phyloP scores from a whole-genome alignment of 1,139 yeast species.

The Saccharomycopsis hybrid region DNA sequence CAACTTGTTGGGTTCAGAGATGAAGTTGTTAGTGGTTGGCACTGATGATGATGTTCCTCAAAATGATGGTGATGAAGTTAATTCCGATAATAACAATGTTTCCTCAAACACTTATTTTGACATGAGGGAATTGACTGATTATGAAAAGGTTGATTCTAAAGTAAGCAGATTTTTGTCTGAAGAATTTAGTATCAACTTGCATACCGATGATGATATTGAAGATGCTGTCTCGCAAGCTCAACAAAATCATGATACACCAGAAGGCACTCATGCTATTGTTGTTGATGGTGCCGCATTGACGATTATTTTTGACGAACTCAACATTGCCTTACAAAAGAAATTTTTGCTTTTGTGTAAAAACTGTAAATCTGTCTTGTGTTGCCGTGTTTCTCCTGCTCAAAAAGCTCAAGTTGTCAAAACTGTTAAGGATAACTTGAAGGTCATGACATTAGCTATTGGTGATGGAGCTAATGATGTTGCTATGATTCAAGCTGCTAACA shows the following conservation, averaged over 20 bases:
- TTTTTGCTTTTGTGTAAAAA: conserved; percentile 52
- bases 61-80: no score
- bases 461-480: conserved; percentile 69
- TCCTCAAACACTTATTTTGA: conserved; percentile 1
- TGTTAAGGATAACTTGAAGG: conserved; percentile 45
- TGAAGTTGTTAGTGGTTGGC: conserved; percentile 74
- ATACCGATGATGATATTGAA: conserved; percentile 34
- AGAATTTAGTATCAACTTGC: conserved; percentile 52
- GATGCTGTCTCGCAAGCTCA: conserved; percentile 58
- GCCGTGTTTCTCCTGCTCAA: conserved; percentile 62
- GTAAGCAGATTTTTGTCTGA: conserved; percentile 53
- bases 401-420: conserved; percentile 51
- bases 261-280: conserved; percentile 70
- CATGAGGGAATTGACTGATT: background rate
- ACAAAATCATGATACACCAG: conserved; percentile 70
- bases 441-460: conserved; percentile 59
- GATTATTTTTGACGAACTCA: conserved; percentile 41
- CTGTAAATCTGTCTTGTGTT: conserved; percentile 55
- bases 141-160: conserved; percentile 23
- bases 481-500: conserved; percentile 61
- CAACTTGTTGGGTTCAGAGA: conserved; percentile 75
- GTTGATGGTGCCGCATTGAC: conserved; percentile 91
- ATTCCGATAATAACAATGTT: no score
- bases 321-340: conserved; percentile 40
- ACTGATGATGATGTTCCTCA: conserved; percentile 30